Percentiles rank a stretch among this genome's conserved stretches.
Conservation (phyloP, 1,284 basidiomycete genomes). For the Ceratobasidium sp. region DNA sequence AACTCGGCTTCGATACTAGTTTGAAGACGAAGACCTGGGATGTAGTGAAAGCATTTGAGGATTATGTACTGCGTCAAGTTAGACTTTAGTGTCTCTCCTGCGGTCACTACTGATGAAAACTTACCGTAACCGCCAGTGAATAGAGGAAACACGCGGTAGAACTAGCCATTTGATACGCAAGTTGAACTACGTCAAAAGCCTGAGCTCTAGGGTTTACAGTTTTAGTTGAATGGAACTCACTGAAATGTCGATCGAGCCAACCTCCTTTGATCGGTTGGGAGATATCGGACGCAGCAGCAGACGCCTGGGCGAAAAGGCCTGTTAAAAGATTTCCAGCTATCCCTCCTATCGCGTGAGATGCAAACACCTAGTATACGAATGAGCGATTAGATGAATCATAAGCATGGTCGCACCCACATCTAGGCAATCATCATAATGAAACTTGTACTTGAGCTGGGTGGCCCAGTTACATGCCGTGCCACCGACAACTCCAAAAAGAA, state of each 20-base stretch:
- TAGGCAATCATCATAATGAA: conserved; percentile 78
- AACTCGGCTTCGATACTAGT: conserved; percentile 85
- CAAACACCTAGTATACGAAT: conserved; percentile 68
- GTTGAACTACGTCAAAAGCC: conserved; percentile 57
- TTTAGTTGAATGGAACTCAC: neutral
- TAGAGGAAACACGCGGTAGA: conserved; percentile 77
- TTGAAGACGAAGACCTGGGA: conserved; percentile 84
- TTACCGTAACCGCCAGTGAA: conserved; percentile 81
- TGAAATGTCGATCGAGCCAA: conserved; percentile 63
- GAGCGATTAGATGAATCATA: neutral
- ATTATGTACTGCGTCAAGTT: conserved; percentile 71
- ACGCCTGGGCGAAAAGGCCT: conserved; percentile 87
- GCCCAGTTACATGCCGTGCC: conserved; percentile 91
- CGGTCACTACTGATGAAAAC: conserved; percentile 45
- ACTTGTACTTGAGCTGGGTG: conserved; percentile 88
- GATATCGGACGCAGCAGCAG: conserved; percentile 78
- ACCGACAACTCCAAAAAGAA: conserved; percentile 85
- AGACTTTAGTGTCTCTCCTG: neutral
- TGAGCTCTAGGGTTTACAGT: conserved; percentile 30
- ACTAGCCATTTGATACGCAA: conserved; percentile 89
- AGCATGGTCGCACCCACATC: conserved; percentile 61
- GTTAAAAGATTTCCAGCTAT: conserved; percentile 84
- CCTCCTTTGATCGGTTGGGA: conserved; percentile 50
- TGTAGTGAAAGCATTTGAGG: conserved; percentile 90
- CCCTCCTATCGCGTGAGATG: conserved; percentile 88